Percentiles rank a stretch among this genome's conserved stretches.
These are phyloP conservation scores for Collybia sp. DNA, from an alignment of 768 basidiomycete species.

Conservation along the genomic window DNA sequence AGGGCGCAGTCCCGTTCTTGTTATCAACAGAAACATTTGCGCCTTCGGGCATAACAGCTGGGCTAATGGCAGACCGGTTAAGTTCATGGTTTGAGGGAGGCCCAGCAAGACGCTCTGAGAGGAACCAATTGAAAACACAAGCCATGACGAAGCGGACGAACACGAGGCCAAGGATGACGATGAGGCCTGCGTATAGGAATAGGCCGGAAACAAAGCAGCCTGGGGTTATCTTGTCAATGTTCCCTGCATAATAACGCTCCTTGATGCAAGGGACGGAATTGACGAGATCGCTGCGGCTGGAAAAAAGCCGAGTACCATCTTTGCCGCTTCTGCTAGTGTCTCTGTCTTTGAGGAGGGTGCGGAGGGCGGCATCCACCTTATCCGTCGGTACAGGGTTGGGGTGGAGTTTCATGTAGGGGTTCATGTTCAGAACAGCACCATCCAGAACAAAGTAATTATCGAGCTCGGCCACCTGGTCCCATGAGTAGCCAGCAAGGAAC, in stretches of 20 bases:
- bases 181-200: conserved; percentile 85
- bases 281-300: conserved; percentile 59
- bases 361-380: conserved; percentile 77
- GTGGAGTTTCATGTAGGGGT: conserved; percentile 77
- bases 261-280: conserved; percentile 75
- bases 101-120: conserved; percentile 77
- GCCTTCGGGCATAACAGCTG: conserved; percentile 94
- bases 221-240: conserved; percentile 94
- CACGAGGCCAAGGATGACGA: conserved; percentile 89
- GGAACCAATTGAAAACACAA: conserved; percentile 94
- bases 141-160: conserved; percentile 95
- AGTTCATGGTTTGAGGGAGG: conserved; percentile 70
- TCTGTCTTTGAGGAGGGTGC: conserved; percentile 55
- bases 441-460: conserved; percentile 83
- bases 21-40: conserved; percentile 95
- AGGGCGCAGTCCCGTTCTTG: conserved; percentile 88
- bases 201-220: conserved; percentile 91
- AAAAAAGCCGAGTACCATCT: conserved; percentile 88
- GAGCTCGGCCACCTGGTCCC: conserved; percentile 78
- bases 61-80: conserved; percentile 82
- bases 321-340: conserved; percentile 54
- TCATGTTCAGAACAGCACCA: conserved; percentile 91
- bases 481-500: conserved; percentile 80
- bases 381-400: conserved; percentile 65
- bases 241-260: conserved; percentile 86